These are phyloP conservation scores for Leptographium procerum DNA, from an alignment of 2,329 filamentous ascomycete species.

Conservation along the genomic window DNA sequence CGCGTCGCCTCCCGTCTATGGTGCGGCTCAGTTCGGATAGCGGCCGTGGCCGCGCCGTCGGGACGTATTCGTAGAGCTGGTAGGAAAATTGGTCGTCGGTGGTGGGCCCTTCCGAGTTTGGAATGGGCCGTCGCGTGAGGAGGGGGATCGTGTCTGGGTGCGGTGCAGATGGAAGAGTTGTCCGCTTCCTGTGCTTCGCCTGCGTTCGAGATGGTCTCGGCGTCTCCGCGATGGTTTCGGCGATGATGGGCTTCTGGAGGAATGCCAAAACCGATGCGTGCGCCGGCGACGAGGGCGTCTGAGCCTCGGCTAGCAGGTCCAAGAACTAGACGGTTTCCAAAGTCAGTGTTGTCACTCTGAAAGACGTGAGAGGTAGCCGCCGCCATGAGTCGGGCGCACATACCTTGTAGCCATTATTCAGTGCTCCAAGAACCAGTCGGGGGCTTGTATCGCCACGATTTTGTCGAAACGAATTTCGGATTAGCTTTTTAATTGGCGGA, in stretches of 20 bases:
- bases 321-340: constrained; percentile 1
- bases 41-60: constrained; percentile 35
- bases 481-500: constrained; percentile 42
- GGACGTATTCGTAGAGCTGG: constrained; percentile 29
- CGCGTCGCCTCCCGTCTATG: constrained; percentile 34
- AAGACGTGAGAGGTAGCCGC: background rate
- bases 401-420: constrained; percentile 59
- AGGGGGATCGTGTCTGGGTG: constrained; percentile 17
- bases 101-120: constrained; percentile 9
- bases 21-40: constrained; percentile 30
- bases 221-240: constrained; percentile 6
- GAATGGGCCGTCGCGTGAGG: constrained; percentile 15
- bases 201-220: background rate
- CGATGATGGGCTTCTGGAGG: constrained; percentile 22
- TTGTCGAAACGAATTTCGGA: constrained; percentile 50
- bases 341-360: background rate
- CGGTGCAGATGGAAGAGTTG: constrained; percentile 12
- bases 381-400: background rate
- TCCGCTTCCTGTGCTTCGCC: background rate
- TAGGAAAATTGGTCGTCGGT: constrained; percentile 6
- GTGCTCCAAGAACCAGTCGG: constrained; percentile 47
- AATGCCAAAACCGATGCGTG: constrained; percentile 29
- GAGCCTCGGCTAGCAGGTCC: constrained; percentile 26
- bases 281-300: constrained; percentile 25
- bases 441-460: constrained; percentile 47